Conservation (phyloP, 2,329 filamentous ascomycete genomes). For the Colletotrichum orbiculare region DNA sequence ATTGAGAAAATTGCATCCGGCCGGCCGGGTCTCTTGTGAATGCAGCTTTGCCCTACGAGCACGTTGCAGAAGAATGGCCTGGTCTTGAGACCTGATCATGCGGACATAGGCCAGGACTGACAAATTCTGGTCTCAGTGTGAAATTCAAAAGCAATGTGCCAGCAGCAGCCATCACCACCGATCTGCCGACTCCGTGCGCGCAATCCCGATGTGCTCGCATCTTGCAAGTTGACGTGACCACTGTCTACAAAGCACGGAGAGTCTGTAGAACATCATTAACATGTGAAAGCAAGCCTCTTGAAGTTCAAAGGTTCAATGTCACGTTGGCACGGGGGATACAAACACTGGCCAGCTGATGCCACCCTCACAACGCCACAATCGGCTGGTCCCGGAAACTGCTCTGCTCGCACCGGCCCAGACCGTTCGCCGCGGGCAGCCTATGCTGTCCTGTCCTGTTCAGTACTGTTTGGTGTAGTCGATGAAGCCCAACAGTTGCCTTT, state of each 20-base stretch:
- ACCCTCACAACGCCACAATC: constrained; percentile 11
- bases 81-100: too few relatives aligned
- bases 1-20: constrained; percentile 3
- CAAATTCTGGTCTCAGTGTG: constrained; percentile 8
- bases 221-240: not conserved
- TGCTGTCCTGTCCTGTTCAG: not conserved
- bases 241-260: not conserved
- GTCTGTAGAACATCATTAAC: too few relatives aligned
- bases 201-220: not conserved
- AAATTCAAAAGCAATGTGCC: constrained; percentile 17
- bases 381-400: constrained; percentile 11
- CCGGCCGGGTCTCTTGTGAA: not conserved
- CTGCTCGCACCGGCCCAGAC: not conserved
- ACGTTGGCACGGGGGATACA: not conserved
- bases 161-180: not conserved
- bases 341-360: constrained; percentile 13
- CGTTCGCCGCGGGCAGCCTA: not conserved
- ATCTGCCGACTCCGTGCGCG: constrained; percentile 5
- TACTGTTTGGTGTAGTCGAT: too few relatives aligned
- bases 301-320: not conserved
- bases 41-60: not conserved
- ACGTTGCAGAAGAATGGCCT: too few relatives aligned
- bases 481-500: not conserved
- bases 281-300: not conserved
- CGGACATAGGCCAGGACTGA: not conserved